A percentile compares a stretch with the other conserved stretches of the same genome.
Evolutionary conservation across 2,329 filamentous ascomycete genomes (phyloP).

Genomic region (Xylariales sp.): DNA sequence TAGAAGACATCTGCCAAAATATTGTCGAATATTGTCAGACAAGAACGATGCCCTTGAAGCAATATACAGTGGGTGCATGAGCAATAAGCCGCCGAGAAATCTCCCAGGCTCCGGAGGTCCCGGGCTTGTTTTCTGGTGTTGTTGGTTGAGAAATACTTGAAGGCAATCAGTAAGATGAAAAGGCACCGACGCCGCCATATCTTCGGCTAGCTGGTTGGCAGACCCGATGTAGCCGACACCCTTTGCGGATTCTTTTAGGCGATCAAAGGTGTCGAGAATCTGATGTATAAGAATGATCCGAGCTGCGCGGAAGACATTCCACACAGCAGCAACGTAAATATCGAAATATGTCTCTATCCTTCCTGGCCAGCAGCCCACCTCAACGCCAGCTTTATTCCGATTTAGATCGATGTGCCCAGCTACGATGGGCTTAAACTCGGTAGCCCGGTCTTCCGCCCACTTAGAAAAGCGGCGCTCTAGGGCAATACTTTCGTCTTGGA

Average conservation of each 20-base stretch:
- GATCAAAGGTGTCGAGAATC: neutral
- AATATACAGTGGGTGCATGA: constrained; percentile 16
- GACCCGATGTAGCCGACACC: neutral
- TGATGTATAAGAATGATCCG: constrained; percentile 5
- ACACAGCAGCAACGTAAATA: constrained; percentile 10
- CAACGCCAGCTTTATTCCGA: neutral
- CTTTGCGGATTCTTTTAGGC: neutral
- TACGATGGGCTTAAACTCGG: constrained; percentile 11
- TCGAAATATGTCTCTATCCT: constrained; percentile 12
- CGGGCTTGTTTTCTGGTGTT: neutral
- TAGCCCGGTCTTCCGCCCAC: constrained; percentile 11
- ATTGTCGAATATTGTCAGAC: constrained; percentile 7
- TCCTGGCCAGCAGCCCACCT: constrained; percentile 10
- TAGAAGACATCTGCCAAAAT: constrained; percentile 13
- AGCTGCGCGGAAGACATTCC: constrained; percentile 11
- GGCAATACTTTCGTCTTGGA: neutral
- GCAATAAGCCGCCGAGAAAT: constrained; percentile 17
- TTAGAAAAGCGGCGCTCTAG: neutral
- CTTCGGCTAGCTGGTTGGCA: constrained; percentile 8
- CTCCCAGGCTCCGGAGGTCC: constrained; percentile 9
- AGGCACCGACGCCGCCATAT: constrained; percentile 15
- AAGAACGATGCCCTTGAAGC: constrained; percentile 12
- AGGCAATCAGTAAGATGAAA: constrained; percentile 17
- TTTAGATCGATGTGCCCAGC: neutral
- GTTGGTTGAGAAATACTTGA: constrained; percentile 11